Conservation (phyloP, 768 basidiomycete genomes). For the Suillus plorans region DNA sequence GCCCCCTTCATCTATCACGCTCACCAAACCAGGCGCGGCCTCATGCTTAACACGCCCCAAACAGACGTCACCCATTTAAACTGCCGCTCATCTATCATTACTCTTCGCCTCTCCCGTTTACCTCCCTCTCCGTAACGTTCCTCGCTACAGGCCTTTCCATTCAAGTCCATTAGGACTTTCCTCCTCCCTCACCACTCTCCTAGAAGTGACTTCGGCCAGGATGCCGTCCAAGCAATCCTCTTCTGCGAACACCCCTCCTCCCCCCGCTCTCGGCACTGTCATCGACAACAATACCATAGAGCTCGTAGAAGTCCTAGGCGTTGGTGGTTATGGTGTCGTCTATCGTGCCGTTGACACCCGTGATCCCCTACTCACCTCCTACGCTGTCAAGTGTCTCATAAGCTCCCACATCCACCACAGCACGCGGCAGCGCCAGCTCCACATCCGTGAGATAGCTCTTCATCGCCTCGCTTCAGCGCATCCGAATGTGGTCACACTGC, state of each 20-base stretch:
- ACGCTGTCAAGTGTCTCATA: conserved; percentile 90
- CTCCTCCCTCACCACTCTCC: conserved; percentile 9
- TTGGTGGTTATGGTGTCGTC: conserved; percentile 94
- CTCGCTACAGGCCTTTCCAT: conserved; percentile 22
- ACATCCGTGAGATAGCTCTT: conserved; percentile 85
- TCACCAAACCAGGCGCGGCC: conserved; percentile 32
- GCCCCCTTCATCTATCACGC: conserved; percentile 31
- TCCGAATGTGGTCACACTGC: conserved; percentile 82
- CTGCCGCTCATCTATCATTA: conserved; percentile 21
- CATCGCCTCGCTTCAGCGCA: conserved; percentile 76
- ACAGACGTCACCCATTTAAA: conserved; percentile 32
- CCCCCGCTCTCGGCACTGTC: conserved; percentile 63
- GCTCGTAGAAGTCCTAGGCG: conserved; percentile 84
- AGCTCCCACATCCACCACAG: conserved; percentile 44
- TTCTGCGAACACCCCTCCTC: conserved; percentile 42
- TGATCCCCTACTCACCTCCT: conserved; percentile 52
- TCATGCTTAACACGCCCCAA: conserved; percentile 38
- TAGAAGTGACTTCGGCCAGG: conserved; percentile 18
- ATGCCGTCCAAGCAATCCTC: conserved; percentile 35
- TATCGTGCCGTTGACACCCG: conserved; percentile 77
- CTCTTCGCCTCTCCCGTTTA: conserved; percentile 28
- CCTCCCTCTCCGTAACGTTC: conserved; percentile 16
- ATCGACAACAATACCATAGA: conserved; percentile 84
- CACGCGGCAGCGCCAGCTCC: conserved; percentile 67
- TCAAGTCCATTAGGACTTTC: conserved; percentile 26